These are phyloP conservation scores for Mycena metata DNA, from an alignment of 768 basidiomycete genomes.

Conservation along the genomic window DNA sequence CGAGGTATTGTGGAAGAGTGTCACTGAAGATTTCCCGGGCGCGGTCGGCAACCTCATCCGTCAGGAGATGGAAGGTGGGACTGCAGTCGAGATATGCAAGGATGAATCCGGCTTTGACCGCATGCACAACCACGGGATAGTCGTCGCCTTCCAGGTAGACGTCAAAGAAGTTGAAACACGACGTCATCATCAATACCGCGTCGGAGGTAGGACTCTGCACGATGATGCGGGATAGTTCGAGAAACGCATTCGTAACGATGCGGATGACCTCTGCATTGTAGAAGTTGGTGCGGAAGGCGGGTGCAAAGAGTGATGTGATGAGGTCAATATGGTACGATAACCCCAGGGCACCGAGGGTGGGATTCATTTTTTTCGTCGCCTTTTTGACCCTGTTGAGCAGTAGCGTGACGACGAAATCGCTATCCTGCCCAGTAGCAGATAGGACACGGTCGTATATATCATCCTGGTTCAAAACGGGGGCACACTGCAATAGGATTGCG, in stretches of 20 bases:
- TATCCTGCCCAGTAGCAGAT: slow-evolving; percentile 43
- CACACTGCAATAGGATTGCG: slow-evolving; percentile 42
- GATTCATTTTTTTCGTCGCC: slow-evolving; percentile 17
- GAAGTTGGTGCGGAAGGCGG: slow-evolving; percentile 48
- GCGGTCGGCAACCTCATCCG: slow-evolving; percentile 44
- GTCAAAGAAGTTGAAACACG: slow-evolving; percentile 47
- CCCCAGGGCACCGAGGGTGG: slow-evolving; percentile 26
- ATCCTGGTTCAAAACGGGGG: slow-evolving; percentile 28
- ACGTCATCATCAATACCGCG: slow-evolving; percentile 43
- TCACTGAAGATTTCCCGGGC: slow-evolving; percentile 43
- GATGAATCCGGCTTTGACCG: slow-evolving; percentile 51
- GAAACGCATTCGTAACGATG: slow-evolving; percentile 47
- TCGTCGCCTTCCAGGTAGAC: slow-evolving; percentile 54
- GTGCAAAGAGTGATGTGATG: slow-evolving; percentile 48
- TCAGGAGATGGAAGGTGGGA: slow-evolving; percentile 44
- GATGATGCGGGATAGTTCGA: slow-evolving; percentile 42
- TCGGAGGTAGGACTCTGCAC: slow-evolving; percentile 32
- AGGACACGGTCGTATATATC: slow-evolving; percentile 43
- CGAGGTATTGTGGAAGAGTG: slow-evolving; percentile 51
- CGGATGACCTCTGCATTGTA: slow-evolving; percentile 47
- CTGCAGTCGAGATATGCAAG: slow-evolving; percentile 47
- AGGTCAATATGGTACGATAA: slow-evolving; percentile 46
- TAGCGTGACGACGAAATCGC: slow-evolving; percentile 46
- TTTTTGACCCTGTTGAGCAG: slow-evolving; percentile 46
- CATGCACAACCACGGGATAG: slow-evolving; percentile 50